phyloP scores from a whole-genome alignment of 257 asterid species.

The Knoxia roxburghii region DNA sequence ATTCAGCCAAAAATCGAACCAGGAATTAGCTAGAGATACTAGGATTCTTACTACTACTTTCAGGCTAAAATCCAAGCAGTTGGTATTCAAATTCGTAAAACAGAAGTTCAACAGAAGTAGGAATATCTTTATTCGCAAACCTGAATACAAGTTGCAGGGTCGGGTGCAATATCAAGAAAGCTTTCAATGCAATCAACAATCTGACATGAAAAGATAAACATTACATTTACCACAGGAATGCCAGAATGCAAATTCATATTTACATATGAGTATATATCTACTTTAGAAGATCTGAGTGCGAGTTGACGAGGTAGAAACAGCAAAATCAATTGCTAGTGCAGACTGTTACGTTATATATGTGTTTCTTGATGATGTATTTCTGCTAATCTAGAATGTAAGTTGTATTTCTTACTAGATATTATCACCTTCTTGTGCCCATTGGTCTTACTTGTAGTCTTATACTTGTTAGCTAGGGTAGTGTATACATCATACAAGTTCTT shows the following conservation, averaged over 20 bases:
- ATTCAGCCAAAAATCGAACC: no score
- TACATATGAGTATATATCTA: background rate
- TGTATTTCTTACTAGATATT: background rate
- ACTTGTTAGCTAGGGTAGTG: background rate
- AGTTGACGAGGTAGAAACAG: background rate
- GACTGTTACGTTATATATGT: background rate
- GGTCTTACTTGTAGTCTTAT: background rate
- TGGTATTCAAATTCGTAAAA: background rate
- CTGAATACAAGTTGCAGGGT: constrained; percentile 40
- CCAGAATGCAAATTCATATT: background rate
- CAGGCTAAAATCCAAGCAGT: background rate
- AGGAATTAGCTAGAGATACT: no score
- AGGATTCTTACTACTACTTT: background rate
- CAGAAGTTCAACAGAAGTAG: background rate
- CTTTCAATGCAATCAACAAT: constrained; percentile 41
- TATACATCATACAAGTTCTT: background rate
- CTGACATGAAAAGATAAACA: constrained; percentile 27
- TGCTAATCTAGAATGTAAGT: background rate
- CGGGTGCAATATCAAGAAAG: constrained; percentile 41
- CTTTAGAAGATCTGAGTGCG: background rate
- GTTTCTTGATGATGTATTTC: background rate
- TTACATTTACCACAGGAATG: background rate
- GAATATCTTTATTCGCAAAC: constrained; percentile 4
- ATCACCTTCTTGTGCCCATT: no score
- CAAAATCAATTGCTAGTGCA: background rate